Base-by-base conservation (phyloP, 2,329 filamentous ascomycete species). In the Magnaporthiopsis incrustans region DNA sequence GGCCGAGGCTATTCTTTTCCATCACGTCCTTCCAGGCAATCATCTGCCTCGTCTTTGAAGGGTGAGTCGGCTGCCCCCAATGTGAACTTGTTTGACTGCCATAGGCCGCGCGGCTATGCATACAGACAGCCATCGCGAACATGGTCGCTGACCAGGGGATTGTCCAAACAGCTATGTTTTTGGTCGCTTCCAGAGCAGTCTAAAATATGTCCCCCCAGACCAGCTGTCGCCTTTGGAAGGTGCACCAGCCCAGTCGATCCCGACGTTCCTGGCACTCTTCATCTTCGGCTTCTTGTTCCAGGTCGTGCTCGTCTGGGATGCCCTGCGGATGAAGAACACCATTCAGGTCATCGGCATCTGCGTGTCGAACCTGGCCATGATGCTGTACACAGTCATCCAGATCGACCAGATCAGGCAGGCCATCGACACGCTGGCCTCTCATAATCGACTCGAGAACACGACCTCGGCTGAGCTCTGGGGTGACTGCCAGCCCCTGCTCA, bases 321-420 rank as follows among this genome's bases (percentile, higher is more conserved):
- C 94, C 22, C 82, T 99, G 65, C 88, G 92, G 67, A 82, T 94
- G 73, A 97, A 97, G 77, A 99, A 99, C 78, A 99, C 95, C 14
- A 99, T 99, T 81, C 95, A 99, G 76, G 84, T 98, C 74, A 98
- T 99, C 70, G 95, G 95, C 59, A 83, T 99, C 35, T 97, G 94
- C 77, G 79, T 96, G 65, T 95, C 95, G 78, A 98, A 99, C 76
- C 77, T 95, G 38, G 94, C 92, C 57, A 86, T 99, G 69, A 83
- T 98, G 72, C 87, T 98, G 67, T 99, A 99, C 74, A 92, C 94
- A 4, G 88, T 90, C 38, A 92, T 98, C 65, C 94, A 99, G 76
- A 90, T 93, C 70, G 90, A 96, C 69, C 93, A 98, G 77, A 96
- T 98, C 71, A 77, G 86, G 61, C 85, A 88, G 58, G 92, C 94